A percentile compares a stretch with the other conserved stretches of the same genome.
Conservation (phyloP, 768 basidiomycete genomes). For the Neoboletus magnificus region DNA sequence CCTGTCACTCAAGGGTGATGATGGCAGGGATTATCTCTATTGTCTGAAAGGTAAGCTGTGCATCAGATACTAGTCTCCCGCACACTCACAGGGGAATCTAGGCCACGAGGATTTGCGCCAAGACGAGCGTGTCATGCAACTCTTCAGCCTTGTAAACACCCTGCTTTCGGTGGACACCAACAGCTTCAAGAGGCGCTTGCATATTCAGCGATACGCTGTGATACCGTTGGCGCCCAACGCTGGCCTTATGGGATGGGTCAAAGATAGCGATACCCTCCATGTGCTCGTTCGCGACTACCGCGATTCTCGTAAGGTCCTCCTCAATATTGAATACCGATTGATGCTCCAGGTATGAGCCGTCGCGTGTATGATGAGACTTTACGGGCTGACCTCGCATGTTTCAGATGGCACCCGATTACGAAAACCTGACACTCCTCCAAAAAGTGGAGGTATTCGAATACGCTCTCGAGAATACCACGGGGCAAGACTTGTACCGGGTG, state of each 20-base stretch:
- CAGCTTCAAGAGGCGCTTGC: slow-evolving; percentile 93
- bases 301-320: slow-evolving; percentile 91
- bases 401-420: slow-evolving; percentile 99
- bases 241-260: slow-evolving; percentile 93
- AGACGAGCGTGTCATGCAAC: slow-evolving; percentile 98
- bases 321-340: slow-evolving; percentile 97
- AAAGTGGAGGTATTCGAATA: slow-evolving; percentile 99
- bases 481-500: slow-evolving; percentile 95
- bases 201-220: slow-evolving; percentile 89
- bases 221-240: slow-evolving; percentile 95
- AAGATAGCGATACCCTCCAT: slow-evolving; percentile 93
- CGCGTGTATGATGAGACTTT: slow-evolving; percentile 49
- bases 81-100: slow-evolving; percentile 28
- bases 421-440: slow-evolving; percentile 88
- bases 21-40: slow-evolving; percentile 93
- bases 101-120: slow-evolving; percentile 99
- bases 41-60: slow-evolving; percentile 69
- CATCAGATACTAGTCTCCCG: not conserved
- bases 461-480: slow-evolving; percentile 96
- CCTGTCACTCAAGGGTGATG: slow-evolving; percentile 80
- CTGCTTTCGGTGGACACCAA: slow-evolving; percentile 88
- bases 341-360: slow-evolving; percentile 90
- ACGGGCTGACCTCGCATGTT: slow-evolving; percentile 1
- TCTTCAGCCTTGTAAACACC: slow-evolving; percentile 96
- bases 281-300: slow-evolving; percentile 95